phyloP scores from a whole-genome alignment of 1,284 basidiomycete species.

The Apiotrichum porosum region DNA sequence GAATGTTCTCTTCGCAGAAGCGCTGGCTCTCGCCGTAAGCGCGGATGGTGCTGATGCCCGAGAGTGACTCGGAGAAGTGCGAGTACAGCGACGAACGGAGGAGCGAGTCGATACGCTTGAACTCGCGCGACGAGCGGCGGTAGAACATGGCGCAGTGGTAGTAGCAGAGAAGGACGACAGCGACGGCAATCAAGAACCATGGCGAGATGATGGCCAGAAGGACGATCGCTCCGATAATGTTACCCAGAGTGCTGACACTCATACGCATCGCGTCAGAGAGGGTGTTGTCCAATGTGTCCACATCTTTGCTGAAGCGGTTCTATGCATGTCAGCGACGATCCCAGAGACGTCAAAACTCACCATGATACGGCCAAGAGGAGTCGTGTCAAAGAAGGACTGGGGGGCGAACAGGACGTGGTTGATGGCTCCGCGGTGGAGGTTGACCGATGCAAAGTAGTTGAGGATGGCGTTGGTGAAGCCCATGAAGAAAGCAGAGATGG shows the following conservation, averaged over 20 bases:
- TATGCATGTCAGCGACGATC: too few species aligned
- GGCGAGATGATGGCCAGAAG: constrained; percentile 71
- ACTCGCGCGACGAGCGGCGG: constrained; percentile 75
- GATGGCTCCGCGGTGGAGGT: constrained; percentile 57
- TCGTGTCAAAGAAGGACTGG: constrained; percentile 86
- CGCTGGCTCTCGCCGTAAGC: constrained; percentile 62
- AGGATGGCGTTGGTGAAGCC: constrained; percentile 51
- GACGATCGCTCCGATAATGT: constrained; percentile 56
- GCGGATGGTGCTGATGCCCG: constrained; percentile 67
- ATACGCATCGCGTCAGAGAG: constrained; percentile 68
- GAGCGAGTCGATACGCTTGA: constrained; percentile 55
- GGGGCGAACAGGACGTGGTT: constrained; percentile 64
- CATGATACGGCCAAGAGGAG: constrained; percentile 68
- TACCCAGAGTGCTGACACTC: constrained; percentile 51
- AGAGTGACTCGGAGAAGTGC: constrained; percentile 74
- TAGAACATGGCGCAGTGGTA: constrained; percentile 81
- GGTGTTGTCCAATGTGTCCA: constrained; percentile 74
- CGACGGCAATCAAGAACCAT: constrained; percentile 68
- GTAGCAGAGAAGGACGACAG: constrained; percentile 14
- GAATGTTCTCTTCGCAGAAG: constrained; percentile 67
- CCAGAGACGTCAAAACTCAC: too few species aligned
- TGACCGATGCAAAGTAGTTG: constrained; percentile 61
- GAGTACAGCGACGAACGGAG: constrained; percentile 67
- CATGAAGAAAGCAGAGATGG: constrained; percentile 53
- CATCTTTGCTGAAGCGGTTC: constrained; percentile 51